Evolutionary conservation across 352 stramenopile genomes (phyloP), one percentile per base, ranked within the genome.

Genomic region (Phytophthora constricta): DNA sequence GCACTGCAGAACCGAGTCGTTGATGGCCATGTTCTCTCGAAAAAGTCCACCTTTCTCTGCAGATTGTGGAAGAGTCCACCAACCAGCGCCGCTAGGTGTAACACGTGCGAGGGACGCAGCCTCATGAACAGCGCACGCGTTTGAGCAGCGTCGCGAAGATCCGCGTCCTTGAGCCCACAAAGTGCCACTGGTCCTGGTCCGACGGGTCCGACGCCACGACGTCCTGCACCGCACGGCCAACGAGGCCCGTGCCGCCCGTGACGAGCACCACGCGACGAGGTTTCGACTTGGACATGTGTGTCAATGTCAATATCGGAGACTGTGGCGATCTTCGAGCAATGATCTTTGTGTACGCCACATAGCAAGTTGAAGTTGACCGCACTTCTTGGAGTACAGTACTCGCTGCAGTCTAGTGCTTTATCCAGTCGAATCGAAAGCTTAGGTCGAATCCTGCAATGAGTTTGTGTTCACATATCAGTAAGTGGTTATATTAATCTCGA

Each of bases 1-100:
- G 79, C 90, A 97, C 68, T 98, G 95, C 84, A 99, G 97, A 46
- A 99, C 96, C 49, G 98, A 98, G 84, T 99, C 97, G 75, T 99
- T 99, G 62, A 99, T 99, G 39, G 98, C 81, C 70, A 98, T 97
- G 79, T 99, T 99, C 66, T 99, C 93, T 34, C 97, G 90, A 98
- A 99, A 68, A 99, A 99, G 71, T 99, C 97, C n/a, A 99, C 96
- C 69, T 98, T 94, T 55, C 87, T 72, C 20, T 70, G 71, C 54
- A 97, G 48, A 51, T 97, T 97, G 28, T 70, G 80, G 62, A 91
- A 97, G 4, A 97, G 72, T 3, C 91, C 91, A 28, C 91, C 91
- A 7, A 99, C 96, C 59, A 97, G 97, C 2, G 98, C 98, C 11
- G 98, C 98, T 58, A 99, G 85, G 74, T 99, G 98, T 58, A 99